Percentiles rank a stretch among this genome's conserved stretches.
These are phyloP conservation scores for Sugiyamaella marilandica DNA, from an alignment of 805 yeast species.

Conservation along the genomic window DNA sequence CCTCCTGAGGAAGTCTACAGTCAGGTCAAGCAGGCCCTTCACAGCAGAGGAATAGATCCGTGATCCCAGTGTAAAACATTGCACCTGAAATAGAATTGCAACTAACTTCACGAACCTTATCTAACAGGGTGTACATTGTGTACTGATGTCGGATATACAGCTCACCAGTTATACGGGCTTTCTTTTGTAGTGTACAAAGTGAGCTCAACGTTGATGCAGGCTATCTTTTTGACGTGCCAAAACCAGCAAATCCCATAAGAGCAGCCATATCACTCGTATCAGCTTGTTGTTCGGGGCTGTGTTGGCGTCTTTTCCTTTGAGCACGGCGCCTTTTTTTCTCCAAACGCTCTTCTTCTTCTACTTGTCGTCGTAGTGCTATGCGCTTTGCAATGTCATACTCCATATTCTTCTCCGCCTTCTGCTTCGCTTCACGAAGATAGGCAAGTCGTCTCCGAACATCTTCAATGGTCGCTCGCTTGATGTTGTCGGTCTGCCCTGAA, in stretches of 20 bases:
- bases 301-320: slow-evolving; percentile 11
- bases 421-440: slow-evolving; percentile 32
- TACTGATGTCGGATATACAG: too few species aligned
- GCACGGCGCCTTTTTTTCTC: slow-evolving; percentile 28
- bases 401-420: slow-evolving; percentile 17
- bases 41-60: slow-evolving; percentile 26
- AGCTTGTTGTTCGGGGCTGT: slow-evolving; percentile 13
- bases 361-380: slow-evolving; percentile 36
- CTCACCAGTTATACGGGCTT: too few species aligned
- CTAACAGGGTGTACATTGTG: too few species aligned
- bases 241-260: slow-evolving; percentile 59
- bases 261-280: slow-evolving; percentile 31
- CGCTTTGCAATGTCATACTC: slow-evolving; percentile 38
- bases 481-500: slow-evolving; percentile 36
- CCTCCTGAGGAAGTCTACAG: slow-evolving; percentile 73
- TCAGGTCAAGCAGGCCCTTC: slow-evolving; percentile 63
- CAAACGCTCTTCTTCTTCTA: slow-evolving; percentile 36
- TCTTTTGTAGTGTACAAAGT: background rate
- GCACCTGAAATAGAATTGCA: background rate
- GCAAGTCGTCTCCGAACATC: slow-evolving; percentile 43
- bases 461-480: slow-evolving; percentile 41
- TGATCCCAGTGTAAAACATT: background rate
- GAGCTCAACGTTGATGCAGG: too few species aligned
- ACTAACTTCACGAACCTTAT: background rate
- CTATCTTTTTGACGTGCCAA: slow-evolving; percentile 44